phyloP scores from a whole-genome alignment of 2,329 filamentous ascomycete genomes.

The Pseudogymnoascus sp. region DNA sequence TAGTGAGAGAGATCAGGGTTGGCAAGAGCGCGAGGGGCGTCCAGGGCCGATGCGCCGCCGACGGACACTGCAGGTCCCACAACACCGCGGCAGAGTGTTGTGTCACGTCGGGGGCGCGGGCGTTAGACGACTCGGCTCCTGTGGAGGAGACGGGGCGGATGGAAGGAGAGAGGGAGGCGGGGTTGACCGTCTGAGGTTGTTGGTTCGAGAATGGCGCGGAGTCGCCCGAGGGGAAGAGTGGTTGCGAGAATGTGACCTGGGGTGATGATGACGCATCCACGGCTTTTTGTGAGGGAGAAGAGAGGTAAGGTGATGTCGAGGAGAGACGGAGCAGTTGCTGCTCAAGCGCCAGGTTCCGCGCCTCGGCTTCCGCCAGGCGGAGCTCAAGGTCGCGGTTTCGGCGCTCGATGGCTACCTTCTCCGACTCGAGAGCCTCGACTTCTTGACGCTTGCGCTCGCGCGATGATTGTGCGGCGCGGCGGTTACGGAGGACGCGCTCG shows the following conservation, averaged over 20 bases:
- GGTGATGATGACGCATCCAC: slow-evolving; percentile 12
- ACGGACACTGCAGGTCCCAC: slow-evolving; percentile 99
- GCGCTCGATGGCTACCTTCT: slow-evolving; percentile 57
- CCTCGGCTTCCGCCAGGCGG: slow-evolving; percentile 36
- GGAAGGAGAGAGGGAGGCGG: slow-evolving; percentile 49
- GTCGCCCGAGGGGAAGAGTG: slow-evolving; percentile 45
- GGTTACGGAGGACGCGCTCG: slow-evolving; percentile 92
- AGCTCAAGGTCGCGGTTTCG: slow-evolving; percentile 64
- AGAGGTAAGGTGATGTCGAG: slow-evolving; percentile 36
- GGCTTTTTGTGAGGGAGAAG: slow-evolving; percentile 21
- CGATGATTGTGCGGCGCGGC: slow-evolving; percentile 91
- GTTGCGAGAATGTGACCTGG: slow-evolving; percentile 48
- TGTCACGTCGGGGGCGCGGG: slow-evolving; percentile 70
- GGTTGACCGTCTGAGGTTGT: slow-evolving; percentile 46
- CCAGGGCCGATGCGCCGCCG: slow-evolving; percentile 38
- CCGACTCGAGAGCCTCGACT: slow-evolving; percentile 70
- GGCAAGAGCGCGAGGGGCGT: slow-evolving; percentile 46
- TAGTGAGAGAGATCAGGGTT: slow-evolving; percentile 60
- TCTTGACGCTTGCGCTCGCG: slow-evolving; percentile 59
- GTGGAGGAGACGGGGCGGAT: slow-evolving; percentile 36
- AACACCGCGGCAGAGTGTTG: slow-evolving; percentile 99
- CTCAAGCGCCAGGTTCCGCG: slow-evolving; percentile 21
- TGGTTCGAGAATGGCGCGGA: slow-evolving; percentile 26
- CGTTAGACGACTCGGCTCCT: slow-evolving; percentile 32
- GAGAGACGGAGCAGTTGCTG: slow-evolving; percentile 32